Evolutionary conservation across 208 protist species (phyloP).

Genomic region (Trypanosoma scelopori): DNA sequence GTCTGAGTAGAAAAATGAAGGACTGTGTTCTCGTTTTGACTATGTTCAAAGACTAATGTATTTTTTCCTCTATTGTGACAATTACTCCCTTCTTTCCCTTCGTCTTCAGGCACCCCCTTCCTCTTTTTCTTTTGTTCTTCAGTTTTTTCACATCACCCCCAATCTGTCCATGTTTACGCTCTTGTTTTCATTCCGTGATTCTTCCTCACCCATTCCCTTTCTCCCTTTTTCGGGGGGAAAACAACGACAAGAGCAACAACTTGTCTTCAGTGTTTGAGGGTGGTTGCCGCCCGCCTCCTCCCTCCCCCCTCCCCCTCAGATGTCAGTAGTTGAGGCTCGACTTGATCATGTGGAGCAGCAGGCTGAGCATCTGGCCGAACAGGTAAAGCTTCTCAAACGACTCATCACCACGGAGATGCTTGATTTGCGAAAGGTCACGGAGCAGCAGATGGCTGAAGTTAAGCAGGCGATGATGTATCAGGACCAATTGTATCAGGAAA

Average conservation of each 20-base stretch:
- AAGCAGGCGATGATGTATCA: conserved; percentile 47
- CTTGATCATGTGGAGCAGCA: conserved; percentile 35
- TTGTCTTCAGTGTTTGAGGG: no score
- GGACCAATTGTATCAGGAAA: conserved; percentile 37
- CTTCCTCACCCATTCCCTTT: background rate
- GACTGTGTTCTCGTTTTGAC: no score
- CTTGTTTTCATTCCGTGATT: conserved; percentile 1
- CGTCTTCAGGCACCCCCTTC: background rate
- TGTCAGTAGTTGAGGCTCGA: conserved; percentile 30
- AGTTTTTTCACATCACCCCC: conserved; percentile 18
- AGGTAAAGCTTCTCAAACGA: conserved; percentile 35
- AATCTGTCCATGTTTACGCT: no score
- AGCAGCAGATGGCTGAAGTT: conserved; percentile 44
- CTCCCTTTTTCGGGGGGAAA: background rate
- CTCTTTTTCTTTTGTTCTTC: conserved; percentile 18
- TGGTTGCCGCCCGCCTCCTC: no score
- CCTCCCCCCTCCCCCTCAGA: background rate
- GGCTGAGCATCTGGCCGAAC: conserved; percentile 30
- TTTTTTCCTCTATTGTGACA: no score
- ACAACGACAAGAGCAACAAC: no score
- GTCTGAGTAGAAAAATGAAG: no score
- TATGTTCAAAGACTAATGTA: no score
- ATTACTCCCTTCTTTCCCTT: conserved; percentile 1
- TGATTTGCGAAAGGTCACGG: conserved; percentile 28
- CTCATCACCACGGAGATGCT: conserved; percentile 37